A percentile compares a stretch with the other conserved stretches of the same genome.
Conservation (phyloP, 2,329 filamentous ascomycete genomes). For the Gaeumannomyces tritici region DNA sequence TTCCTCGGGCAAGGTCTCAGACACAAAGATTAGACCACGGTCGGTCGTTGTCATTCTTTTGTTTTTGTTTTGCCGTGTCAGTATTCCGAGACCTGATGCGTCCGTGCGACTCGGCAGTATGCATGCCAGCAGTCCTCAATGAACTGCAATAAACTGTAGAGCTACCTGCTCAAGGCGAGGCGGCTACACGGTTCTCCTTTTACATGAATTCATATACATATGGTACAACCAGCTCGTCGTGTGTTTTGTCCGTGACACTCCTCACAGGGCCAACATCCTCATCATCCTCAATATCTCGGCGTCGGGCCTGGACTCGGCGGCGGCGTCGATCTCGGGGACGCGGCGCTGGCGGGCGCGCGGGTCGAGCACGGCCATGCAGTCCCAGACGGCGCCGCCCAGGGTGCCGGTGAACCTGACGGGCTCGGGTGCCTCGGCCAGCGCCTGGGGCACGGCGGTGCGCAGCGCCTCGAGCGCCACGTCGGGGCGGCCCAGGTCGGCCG, state of each 20-base stretch:
- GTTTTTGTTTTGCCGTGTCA: background rate
- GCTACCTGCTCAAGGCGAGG: too few species aligned
- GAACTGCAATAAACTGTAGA: background rate
- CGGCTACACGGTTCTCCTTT: background rate
- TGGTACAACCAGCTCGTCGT: background rate
- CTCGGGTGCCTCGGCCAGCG: constrained; percentile 41
- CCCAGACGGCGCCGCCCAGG: constrained; percentile 37
- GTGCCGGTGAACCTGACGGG: constrained; percentile 31
- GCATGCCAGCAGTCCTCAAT: background rate
- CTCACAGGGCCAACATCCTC: background rate
- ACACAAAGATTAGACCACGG: background rate
- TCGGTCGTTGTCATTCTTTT: background rate
- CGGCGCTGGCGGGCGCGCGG: constrained; percentile 25
- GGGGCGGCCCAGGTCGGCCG: constrained; percentile 34
- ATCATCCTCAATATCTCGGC: background rate
- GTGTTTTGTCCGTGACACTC: background rate
- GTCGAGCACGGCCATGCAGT: constrained; percentile 47
- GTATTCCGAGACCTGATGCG: background rate
- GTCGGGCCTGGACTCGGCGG: background rate
- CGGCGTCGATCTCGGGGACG: background rate
- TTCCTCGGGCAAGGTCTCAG: background rate
- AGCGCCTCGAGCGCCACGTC: constrained; percentile 34
- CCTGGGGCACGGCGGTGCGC: constrained; percentile 47
- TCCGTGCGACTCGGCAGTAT: background rate
- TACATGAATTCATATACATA: background rate